phyloP scores from a whole-genome alignment of 164 flowering plant species.

The Kingdonia uniflora region DNA sequence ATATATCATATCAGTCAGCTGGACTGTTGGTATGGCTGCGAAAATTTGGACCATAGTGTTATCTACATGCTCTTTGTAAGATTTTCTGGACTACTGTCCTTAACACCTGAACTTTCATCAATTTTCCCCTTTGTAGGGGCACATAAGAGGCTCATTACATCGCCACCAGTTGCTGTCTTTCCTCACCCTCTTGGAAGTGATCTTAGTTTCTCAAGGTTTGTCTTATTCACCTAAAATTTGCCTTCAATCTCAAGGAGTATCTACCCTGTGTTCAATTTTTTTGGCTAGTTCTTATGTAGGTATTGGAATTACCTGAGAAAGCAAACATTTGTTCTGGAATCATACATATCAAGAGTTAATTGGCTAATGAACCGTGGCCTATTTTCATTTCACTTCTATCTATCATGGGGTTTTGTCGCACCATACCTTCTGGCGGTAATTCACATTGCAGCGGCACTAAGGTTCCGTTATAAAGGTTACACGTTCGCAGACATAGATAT shows the following conservation, averaged over 20 bases:
- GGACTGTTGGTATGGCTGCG: too few species aligned
- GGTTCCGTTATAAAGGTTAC: conserved; percentile 26
- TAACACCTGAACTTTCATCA: too few species aligned
- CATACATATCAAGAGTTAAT: conserved; percentile 63
- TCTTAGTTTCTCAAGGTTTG: conserved; percentile 76
- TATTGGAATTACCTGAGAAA: conserved; percentile 98
- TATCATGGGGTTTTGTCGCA: conserved; percentile 96
- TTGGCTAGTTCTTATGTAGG: conserved; percentile 29
- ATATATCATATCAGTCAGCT: too few species aligned
- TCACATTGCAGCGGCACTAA: conserved; percentile 63
- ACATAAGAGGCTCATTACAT: conserved; percentile 79
- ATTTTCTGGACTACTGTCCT: too few species aligned
- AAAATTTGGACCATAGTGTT: too few species aligned
- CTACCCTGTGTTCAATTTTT: conserved; percentile 4
- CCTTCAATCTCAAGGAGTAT: neutral
- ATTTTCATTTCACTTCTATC: conserved; percentile 75
- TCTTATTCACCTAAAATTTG: conserved; percentile 6
- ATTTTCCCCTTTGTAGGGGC: conserved; percentile 37
- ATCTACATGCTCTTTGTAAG: too few species aligned
- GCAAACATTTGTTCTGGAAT: conserved; percentile 95
- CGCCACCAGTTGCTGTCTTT: conserved; percentile 94
- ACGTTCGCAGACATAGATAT: conserved; percentile 28
- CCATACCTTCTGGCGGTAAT: conserved; percentile 67
- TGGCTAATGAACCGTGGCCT: conserved; percentile 88
- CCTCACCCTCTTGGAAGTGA: conserved; percentile 97